Evolutionary conservation across 2,329 filamentous ascomycete genomes (phyloP).

Genomic region (Colletotrichum viniferum): DNA sequence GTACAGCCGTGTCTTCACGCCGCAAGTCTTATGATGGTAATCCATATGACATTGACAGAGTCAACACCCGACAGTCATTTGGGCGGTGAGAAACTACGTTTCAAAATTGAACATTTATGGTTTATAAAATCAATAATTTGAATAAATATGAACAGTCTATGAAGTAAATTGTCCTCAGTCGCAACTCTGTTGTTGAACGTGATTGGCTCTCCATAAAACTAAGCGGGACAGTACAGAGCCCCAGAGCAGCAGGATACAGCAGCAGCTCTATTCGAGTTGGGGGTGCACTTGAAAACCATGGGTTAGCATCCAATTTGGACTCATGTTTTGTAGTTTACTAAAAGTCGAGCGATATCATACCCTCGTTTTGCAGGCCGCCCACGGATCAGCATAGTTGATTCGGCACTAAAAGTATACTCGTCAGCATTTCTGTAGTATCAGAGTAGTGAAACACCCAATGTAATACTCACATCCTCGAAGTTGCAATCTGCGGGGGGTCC

Average conservation of each 20-base stretch:
- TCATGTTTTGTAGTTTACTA: not conserved
- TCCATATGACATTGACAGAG: not conserved
- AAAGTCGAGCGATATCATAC: not conserved
- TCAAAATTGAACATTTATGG: not conserved
- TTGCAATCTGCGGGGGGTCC: not conserved
- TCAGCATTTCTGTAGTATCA: not conserved
- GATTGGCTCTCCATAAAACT: not conserved
- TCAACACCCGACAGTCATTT: not conserved
- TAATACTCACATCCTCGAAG: not conserved
- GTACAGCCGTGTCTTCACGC: not conserved
- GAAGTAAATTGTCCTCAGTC: not conserved
- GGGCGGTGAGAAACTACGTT: not conserved
- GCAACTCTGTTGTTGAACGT: not conserved
- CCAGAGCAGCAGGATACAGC: not conserved
- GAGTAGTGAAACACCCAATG: not conserved
- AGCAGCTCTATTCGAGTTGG: not conserved
- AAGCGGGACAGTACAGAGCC: not conserved
- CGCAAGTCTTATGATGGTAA: not conserved
- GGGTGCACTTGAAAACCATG: not conserved
- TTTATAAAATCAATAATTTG: not conserved
- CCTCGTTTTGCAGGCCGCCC: not conserved
- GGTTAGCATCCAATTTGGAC: not conserved
- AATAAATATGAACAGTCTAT: not conserved
- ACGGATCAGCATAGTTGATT: not conserved
- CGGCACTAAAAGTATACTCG: not conserved